Conservation (phyloP, 371 early-diverging fungal genomes). For the Encephalitozoon hellem region DNA sequence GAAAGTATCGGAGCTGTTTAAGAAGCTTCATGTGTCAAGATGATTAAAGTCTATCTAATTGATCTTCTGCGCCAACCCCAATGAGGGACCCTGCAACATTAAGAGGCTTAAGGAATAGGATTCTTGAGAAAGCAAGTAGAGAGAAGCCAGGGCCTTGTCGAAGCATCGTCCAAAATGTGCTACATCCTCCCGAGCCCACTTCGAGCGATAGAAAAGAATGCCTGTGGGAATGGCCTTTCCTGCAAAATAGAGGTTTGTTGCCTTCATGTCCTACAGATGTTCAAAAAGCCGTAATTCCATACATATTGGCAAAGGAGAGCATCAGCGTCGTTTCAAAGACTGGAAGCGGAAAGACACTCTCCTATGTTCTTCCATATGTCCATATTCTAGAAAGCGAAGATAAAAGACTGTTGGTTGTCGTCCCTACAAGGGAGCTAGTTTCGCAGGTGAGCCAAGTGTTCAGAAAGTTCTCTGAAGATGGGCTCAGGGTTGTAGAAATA, state of each 20-base stretch:
- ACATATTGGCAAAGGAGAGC: constrained; percentile 39
- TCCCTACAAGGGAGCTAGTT: constrained; percentile 97
- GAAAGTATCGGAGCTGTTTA: background rate
- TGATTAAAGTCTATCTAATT: background rate
- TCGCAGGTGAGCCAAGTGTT: constrained; percentile 60
- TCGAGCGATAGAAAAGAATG: background rate
- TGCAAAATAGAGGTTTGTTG: background rate
- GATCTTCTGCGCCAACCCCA: background rate
- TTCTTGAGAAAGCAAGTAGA: background rate
- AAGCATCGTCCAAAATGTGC: no score
- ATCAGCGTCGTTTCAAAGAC: constrained; percentile 47
- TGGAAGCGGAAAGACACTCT: constrained; percentile 57
- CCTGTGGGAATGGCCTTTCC: background rate
- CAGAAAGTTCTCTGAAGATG: constrained; percentile 65
- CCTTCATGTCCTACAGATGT: constrained; percentile 16
- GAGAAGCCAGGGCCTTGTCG: background rate
- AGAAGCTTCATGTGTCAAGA: constrained; percentile 2
- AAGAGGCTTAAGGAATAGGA: background rate
- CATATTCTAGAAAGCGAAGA: constrained; percentile 89
- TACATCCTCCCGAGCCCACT: background rate
- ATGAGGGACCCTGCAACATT: background rate
- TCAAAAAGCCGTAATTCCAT: constrained; percentile 47
- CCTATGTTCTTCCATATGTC: constrained; percentile 62
- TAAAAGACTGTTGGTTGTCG: constrained; percentile 79
- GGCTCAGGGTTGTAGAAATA: constrained; percentile 89